Conservation (phyloP, 2,329 filamentous ascomycete genomes). For the Pseudogymnoascus sp. region DNA sequence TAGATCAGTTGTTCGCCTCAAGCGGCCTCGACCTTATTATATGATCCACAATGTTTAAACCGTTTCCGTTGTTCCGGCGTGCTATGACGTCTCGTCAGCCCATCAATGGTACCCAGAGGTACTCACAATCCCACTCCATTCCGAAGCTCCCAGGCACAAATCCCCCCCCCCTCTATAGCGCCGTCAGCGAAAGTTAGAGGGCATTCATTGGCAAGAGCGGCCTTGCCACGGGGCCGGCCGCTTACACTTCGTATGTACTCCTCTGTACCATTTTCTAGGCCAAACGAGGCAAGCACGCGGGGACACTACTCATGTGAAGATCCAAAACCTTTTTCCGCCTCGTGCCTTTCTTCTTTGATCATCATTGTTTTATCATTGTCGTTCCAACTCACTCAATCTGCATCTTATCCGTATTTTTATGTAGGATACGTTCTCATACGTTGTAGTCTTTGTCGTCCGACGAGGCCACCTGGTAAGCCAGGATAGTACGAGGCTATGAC, state of each 20-base stretch:
- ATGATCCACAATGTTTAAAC: constrained; percentile 4
- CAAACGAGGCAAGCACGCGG: background rate
- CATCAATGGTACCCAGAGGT: background rate
- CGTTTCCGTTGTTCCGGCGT: background rate
- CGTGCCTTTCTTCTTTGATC: background rate
- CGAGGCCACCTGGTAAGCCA: background rate
- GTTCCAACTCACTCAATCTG: background rate
- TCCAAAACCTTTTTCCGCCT: background rate
- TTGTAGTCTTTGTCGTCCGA: background rate
- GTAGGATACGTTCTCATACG: background rate
- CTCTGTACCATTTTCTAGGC: background rate
- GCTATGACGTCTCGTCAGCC: background rate
- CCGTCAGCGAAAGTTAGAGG: background rate
- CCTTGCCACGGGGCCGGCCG: background rate
- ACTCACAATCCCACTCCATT: background rate
- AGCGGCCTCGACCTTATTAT: background rate
- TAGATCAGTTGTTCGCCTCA: background rate
- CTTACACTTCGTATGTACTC: background rate
- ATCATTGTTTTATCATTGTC: background rate
- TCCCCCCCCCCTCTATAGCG: background rate
- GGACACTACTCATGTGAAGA: background rate
- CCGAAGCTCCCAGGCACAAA: background rate
- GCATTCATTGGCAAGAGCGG: background rate
- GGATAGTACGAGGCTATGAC: background rate
- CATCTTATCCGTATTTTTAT: constrained; percentile 3